A percentile compares a stretch with the other conserved stretches of the same genome.
These are phyloP conservation scores for Ascochyta fabae DNA, from an alignment of 2,329 filamentous ascomycete genomes.

Conservation along the genomic window DNA sequence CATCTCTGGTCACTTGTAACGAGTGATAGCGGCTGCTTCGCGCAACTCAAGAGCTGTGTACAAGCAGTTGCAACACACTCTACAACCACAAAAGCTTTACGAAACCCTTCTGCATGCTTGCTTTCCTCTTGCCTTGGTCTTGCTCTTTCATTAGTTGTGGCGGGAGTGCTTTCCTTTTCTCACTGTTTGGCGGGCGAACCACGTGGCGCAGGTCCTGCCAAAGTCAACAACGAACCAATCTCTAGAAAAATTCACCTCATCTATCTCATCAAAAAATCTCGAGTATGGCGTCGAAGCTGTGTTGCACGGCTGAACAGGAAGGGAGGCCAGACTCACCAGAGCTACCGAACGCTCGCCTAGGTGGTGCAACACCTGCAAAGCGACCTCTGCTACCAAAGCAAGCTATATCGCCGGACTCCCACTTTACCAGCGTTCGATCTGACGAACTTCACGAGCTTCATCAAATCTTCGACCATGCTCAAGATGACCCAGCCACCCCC, in stretches of 20 bases:
- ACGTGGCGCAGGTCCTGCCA: conserved; percentile 14
- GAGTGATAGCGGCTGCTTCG: neutral
- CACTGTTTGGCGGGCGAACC: conserved; percentile 14
- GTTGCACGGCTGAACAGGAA: conserved; percentile 43
- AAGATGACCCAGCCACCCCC: conserved; percentile 19
- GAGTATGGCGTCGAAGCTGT: conserved; percentile 43
- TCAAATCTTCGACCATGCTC: conserved; percentile 43
- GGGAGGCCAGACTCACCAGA: conserved; percentile 36
- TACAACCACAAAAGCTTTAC: neutral
- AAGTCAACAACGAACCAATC: conserved; percentile 1
- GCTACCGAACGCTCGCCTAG: conserved; percentile 43
- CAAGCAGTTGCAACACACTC: neutral
- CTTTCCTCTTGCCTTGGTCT: neutral
- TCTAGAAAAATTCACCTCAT: neutral
- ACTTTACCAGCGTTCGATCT: conserved; percentile 39
- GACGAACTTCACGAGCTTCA: conserved; percentile 44
- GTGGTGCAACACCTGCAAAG: conserved; percentile 34
- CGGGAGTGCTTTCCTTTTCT: conserved; percentile 7
- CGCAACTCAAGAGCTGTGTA: neutral
- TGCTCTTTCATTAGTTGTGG: neutral
- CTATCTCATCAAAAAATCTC: neutral
- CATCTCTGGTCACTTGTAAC: neutral
- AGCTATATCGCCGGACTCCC: conserved; percentile 29
- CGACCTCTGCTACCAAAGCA: conserved; percentile 33
- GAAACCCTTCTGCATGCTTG: neutral